These are phyloP conservation scores for Boletus smithii DNA, from an alignment of 1,284 basidiomycete species.

Conservation along the genomic window DNA sequence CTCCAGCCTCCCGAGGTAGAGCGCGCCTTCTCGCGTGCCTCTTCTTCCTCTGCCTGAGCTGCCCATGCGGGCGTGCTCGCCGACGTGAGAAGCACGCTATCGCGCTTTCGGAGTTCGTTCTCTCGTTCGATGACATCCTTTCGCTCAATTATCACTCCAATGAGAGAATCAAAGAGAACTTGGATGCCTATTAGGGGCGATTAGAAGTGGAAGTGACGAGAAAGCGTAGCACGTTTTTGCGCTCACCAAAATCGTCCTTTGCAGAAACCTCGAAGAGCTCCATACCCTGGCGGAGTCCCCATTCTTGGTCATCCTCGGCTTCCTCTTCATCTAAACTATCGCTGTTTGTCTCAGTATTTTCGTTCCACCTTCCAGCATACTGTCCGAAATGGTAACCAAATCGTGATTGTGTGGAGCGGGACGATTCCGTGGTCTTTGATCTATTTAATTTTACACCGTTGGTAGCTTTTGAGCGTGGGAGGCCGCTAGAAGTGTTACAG, in stretches of 20 bases:
- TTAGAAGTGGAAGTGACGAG: constrained; percentile 12
- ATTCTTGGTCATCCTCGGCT: constrained; percentile 62
- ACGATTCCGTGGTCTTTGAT: constrained; percentile 45
- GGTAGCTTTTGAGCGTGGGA: constrained; percentile 38
- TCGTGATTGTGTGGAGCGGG: constrained; percentile 50
- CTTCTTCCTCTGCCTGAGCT: constrained; percentile 76
- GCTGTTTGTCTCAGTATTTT: constrained; percentile 56
- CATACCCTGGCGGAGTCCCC: constrained; percentile 77
- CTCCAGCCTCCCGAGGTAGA: constrained; percentile 55
- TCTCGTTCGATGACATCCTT: constrained; percentile 77
- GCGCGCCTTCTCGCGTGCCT: constrained; percentile 64
- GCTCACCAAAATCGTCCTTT: constrained; percentile 75
- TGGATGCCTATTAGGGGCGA: constrained; percentile 58
- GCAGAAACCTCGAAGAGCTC: constrained; percentile 83
- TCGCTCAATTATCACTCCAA: constrained; percentile 69
- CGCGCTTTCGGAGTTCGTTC: constrained; percentile 71
- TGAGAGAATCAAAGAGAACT: constrained; percentile 71
- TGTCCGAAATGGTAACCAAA: constrained; percentile 53
- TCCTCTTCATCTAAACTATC: constrained; percentile 67
- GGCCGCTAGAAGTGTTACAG: constrained; percentile 44
- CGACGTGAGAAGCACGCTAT: constrained; percentile 72
- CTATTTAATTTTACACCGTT: constrained; percentile 38
- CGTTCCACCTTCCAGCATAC: constrained; percentile 49
- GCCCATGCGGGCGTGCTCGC: constrained; percentile 65
- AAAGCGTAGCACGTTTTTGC: neutral